These are phyloP conservation scores for Aureobasidium musti DNA, from an alignment of 2,329 filamentous ascomycete genomes.

Conservation along the genomic window DNA sequence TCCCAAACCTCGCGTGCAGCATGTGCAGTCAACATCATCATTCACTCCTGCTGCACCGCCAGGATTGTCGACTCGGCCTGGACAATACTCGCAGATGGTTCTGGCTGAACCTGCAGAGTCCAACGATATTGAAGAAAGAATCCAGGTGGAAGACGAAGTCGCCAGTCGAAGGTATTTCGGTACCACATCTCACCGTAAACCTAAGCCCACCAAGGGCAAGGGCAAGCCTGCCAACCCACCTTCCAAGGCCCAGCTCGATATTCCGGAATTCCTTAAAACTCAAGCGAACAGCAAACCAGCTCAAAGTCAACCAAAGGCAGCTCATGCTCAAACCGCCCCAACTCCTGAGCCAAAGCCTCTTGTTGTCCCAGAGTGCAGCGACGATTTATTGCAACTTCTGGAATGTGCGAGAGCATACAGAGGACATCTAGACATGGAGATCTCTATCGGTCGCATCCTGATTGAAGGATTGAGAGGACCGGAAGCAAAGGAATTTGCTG, in stretches of 20 bases:
- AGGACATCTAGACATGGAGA: constrained; percentile 29
- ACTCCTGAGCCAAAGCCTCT: not conserved
- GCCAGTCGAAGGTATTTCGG: not conserved
- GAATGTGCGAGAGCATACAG: constrained; percentile 25
- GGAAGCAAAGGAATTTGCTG: constrained; percentile 2
- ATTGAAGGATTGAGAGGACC: not conserved
- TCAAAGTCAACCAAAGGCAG: not conserved
- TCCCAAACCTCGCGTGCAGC: constrained; percentile 1
- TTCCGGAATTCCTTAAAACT: no score
- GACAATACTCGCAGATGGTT: constrained; percentile 1
- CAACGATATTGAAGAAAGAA: not conserved
- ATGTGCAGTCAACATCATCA: not conserved
- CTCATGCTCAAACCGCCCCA: not conserved
- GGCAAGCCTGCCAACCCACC: not conserved
- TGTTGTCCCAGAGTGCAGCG: not conserved
- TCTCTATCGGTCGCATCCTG: constrained; percentile 27
- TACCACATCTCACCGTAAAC: constrained; percentile 14
- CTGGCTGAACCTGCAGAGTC: not conserved
- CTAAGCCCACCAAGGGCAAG: constrained; percentile 11
- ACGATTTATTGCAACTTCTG: constrained; percentile 14
- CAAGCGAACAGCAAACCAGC: no score
- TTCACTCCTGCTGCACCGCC: not conserved
- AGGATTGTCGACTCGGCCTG: not conserved
- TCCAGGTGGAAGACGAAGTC: constrained; percentile 10
- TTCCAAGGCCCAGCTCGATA: not conserved